Conservation (phyloP, 345 rosid species). For the Boechera divaricarpa region DNA sequence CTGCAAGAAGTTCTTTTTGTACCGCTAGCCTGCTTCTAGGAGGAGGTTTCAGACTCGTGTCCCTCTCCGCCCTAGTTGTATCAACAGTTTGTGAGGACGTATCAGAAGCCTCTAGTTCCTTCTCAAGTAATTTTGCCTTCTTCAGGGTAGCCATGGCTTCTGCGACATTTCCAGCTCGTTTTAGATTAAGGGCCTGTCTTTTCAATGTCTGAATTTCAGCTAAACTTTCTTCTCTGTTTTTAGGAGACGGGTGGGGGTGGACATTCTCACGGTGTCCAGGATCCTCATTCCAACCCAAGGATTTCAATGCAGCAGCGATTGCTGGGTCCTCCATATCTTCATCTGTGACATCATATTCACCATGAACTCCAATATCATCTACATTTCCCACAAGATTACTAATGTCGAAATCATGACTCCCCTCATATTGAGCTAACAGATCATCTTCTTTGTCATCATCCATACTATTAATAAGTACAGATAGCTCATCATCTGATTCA, state of each 20-base stretch:
- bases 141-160: conserved; percentile 77
- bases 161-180: conserved; percentile 62
- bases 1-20: conserved; percentile 75
- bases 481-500: conserved; percentile 92
- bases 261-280: conserved; percentile 45
- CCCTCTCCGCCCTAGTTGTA: conserved; percentile 37
- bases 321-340: conserved; percentile 88
- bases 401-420: conserved; percentile 49
- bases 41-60: conserved; percentile 42
- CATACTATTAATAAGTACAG: conserved; percentile 66
- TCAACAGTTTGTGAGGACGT: conserved; percentile 41
- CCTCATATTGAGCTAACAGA: conserved; percentile 49
- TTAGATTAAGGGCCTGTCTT: conserved; percentile 66
- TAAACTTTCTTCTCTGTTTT: conserved; percentile 51
- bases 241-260: conserved; percentile 36
- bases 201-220: conserved; percentile 64
- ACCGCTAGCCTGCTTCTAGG: conserved; percentile 59
- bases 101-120: conserved; percentile 52
- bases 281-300: conserved; percentile 87
- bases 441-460: conserved; percentile 64
- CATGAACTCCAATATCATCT: conserved; percentile 60
- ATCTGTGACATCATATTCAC: conserved; percentile 78
- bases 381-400: conserved; percentile 53
- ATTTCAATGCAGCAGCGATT: conserved; percentile 67
- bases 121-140: conserved; percentile 78